These are phyloP conservation scores for Megacollybia platyphylla DNA, from an alignment of 1,284 basidiomycete genomes.

Conservation along the genomic window DNA sequence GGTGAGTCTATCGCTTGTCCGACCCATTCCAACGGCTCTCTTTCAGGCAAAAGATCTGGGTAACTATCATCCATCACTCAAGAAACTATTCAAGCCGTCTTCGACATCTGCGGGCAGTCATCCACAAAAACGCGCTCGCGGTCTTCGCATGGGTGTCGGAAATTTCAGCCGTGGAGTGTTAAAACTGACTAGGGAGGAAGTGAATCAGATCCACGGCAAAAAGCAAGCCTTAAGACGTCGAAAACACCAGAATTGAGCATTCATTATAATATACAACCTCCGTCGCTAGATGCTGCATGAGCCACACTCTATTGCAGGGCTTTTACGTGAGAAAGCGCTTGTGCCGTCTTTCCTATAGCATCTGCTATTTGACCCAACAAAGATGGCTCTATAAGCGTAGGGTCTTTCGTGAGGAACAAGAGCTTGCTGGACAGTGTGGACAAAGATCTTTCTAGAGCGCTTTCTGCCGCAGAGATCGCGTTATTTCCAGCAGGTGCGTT, in stretches of 20 bases:
- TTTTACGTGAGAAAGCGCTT: slow-evolving; percentile 47
- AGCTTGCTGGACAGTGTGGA: slow-evolving; percentile 40
- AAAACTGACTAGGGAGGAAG: slow-evolving; percentile 48
- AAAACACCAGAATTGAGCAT: too few species aligned
- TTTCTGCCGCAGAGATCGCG: slow-evolving; percentile 2
- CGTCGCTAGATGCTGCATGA: slow-evolving; percentile 1
- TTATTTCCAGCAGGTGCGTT: background rate
- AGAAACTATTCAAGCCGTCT: slow-evolving; percentile 43
- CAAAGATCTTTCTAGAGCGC: slow-evolving; percentile 43
- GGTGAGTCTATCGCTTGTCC: slow-evolving; percentile 22
- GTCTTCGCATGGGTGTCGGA: slow-evolving; percentile 67
- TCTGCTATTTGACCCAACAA: slow-evolving; percentile 54
- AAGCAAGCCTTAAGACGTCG: too few species aligned
- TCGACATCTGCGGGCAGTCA: slow-evolving; percentile 16
- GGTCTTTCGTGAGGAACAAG: slow-evolving; percentile 23
- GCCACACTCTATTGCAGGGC: slow-evolving; percentile 33
- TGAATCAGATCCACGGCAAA: slow-evolving; percentile 27
- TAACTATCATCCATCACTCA: slow-evolving; percentile 68
- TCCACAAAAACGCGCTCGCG: slow-evolving; percentile 40
- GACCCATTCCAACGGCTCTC: slow-evolving; percentile 7
- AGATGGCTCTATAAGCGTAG: slow-evolving; percentile 27
- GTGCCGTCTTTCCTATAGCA: slow-evolving; percentile 51
- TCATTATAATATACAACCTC: too few species aligned
- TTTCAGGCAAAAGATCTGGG: slow-evolving; percentile 63
- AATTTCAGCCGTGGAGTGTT: slow-evolving; percentile 57